These are phyloP conservation scores for Rhodotorula taiwanensis DNA, from an alignment of 768 basidiomycete genomes.

Conservation along the genomic window DNA sequence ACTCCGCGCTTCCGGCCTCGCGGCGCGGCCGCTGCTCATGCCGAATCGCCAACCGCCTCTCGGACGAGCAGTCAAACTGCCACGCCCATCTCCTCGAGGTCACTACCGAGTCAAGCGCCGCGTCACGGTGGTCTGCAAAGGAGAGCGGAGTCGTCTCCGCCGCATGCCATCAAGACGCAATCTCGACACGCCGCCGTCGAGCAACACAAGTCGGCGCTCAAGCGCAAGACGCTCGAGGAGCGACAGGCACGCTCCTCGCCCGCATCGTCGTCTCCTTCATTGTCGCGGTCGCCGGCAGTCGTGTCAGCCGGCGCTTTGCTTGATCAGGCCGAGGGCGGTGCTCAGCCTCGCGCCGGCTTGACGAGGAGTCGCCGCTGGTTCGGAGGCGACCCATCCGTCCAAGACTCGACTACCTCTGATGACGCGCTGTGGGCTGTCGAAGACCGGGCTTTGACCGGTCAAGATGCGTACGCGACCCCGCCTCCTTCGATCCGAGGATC, in stretches of 20 bases:
- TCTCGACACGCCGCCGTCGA: slow-evolving; percentile 1
- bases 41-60: background rate
- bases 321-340: too few relatives aligned
- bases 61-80: background rate
- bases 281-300: background rate
- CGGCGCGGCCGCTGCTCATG: too few relatives aligned
- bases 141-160: background rate
- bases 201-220: slow-evolving; percentile 1
- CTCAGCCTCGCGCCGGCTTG: too few relatives aligned
- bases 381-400: background rate
- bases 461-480: background rate
- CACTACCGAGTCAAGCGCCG: too few relatives aligned
- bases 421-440: background rate
- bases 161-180: background rate
- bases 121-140: too few relatives aligned
- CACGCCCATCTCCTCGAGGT: too few relatives aligned
- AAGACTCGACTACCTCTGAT: background rate
- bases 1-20: too few relatives aligned
- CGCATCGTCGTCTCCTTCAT: too few relatives aligned
- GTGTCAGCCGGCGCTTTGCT: too few relatives aligned
- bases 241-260: too few relatives aligned
- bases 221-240: slow-evolving; percentile 1
- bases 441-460: too few relatives aligned
- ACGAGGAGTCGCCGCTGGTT: background rate
- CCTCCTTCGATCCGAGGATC: background rate